phyloP scores from a whole-genome alignment of 495 filamentous ascomycete species.

The Elaphomyces granulatus region DNA sequence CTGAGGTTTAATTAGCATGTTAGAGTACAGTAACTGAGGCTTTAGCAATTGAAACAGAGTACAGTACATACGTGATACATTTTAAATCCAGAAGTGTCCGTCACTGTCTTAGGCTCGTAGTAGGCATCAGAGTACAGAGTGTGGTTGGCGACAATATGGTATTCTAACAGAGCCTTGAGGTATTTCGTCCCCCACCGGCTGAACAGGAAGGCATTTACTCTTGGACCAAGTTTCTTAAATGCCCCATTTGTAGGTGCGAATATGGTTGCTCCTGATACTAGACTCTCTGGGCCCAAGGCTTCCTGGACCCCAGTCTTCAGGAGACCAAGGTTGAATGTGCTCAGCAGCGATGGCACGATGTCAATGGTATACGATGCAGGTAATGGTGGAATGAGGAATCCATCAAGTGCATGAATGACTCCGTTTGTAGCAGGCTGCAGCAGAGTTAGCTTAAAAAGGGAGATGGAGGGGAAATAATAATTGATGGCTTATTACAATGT shows the following conservation, averaged over 20 bases:
- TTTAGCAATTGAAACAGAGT: too few species aligned
- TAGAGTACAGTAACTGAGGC: too few species aligned
- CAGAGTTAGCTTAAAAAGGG: slow-evolving; percentile 1
- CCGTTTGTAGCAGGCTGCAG: slow-evolving; percentile 51
- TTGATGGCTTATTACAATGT: slow-evolving; percentile 41
- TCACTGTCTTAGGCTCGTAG: too few species aligned
- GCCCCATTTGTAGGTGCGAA: slow-evolving; percentile 68
- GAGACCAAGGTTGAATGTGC: slow-evolving; percentile 59
- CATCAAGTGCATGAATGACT: slow-evolving; percentile 61
- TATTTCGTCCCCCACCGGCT: slow-evolving; percentile 50
- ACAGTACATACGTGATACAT: too few species aligned
- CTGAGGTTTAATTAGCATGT: too few species aligned
- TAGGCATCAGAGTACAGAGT: slow-evolving; percentile 74
- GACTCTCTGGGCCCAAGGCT: slow-evolving; percentile 26
- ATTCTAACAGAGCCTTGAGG: slow-evolving; percentile 58
- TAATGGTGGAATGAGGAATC: slow-evolving; percentile 60
- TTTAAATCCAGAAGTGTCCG: too few species aligned
- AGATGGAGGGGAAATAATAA: slow-evolving; percentile 1
- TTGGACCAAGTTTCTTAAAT: slow-evolving; percentile 53
- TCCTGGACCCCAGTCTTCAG: slow-evolving; percentile 49
- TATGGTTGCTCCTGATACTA: slow-evolving; percentile 44
- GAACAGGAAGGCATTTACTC: slow-evolving; percentile 66
- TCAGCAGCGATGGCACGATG: slow-evolving; percentile 56
- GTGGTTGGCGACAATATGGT: slow-evolving; percentile 59
- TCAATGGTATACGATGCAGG: slow-evolving; percentile 42